Evolutionary conservation across 148 eudicot species (phyloP).

Genomic region (Spergularia marina): DNA sequence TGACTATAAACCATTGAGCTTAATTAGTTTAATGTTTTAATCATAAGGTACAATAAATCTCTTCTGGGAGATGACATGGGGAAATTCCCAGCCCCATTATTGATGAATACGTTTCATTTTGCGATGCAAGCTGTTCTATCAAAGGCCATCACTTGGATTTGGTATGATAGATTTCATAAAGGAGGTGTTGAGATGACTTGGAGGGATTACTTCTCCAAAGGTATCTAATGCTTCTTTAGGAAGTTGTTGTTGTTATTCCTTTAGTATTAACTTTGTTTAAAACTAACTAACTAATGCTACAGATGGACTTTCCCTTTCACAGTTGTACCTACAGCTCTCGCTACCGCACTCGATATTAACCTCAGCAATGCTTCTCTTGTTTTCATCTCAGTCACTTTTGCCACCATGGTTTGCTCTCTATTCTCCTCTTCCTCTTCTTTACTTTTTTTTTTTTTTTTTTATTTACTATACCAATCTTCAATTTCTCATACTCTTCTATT

Average conservation of each 20-base stretch:
- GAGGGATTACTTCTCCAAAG: constrained; percentile 86
- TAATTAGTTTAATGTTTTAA: too few relatives aligned
- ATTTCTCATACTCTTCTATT: not conserved
- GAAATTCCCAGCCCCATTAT: constrained; percentile 89
- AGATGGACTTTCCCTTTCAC: constrained; percentile 85
- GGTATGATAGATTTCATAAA: constrained; percentile 69
- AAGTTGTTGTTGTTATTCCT: not conserved
- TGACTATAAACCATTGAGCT: too few relatives aligned
- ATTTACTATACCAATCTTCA: not conserved
- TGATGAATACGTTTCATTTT: constrained; percentile 97
- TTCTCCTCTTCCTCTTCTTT: constrained; percentile 16
- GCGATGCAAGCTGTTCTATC: constrained; percentile 92
- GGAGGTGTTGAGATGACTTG: constrained; percentile 58
- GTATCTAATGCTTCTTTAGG: constrained; percentile 33
- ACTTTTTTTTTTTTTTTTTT: constrained; percentile 3
- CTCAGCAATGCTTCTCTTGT: constrained; percentile 98
- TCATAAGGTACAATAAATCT: constrained; percentile 95
- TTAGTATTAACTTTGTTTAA: constrained; percentile 55
- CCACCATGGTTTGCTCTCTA: constrained; percentile 83
- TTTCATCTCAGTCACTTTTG: constrained; percentile 96
- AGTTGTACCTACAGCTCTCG: constrained; percentile 95
- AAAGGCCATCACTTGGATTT: constrained; percentile 74
- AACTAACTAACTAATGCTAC: constrained; percentile 81
- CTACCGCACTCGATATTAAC: constrained; percentile 93
- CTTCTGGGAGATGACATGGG: constrained; percentile 89